phyloP scores from a whole-genome alignment of 1,139 yeast species.

The Saccharomyces hybrid region DNA sequence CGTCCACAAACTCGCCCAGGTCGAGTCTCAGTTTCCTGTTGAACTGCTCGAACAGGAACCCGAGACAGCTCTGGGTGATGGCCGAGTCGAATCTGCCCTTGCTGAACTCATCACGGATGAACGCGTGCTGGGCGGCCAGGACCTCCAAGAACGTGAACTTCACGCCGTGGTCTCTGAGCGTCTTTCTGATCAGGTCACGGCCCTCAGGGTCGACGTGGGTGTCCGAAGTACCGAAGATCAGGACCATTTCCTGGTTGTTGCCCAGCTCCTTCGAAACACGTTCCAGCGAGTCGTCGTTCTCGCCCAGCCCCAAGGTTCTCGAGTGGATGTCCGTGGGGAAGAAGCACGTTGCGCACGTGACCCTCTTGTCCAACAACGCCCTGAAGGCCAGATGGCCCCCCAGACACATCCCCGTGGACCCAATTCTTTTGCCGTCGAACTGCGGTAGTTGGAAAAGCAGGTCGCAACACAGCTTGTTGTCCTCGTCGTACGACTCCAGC shows the following conservation, averaged over 20 bases:
- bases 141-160: slow-evolving; percentile 66
- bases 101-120: slow-evolving; percentile 67
- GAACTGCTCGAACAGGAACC: slow-evolving; percentile 62
- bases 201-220: slow-evolving; percentile 78
- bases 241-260: slow-evolving; percentile 43
- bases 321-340: slow-evolving; percentile 75
- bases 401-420: slow-evolving; percentile 82
- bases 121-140: slow-evolving; percentile 77
- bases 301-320: slow-evolving; percentile 54
- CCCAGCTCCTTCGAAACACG: slow-evolving; percentile 46
- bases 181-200: slow-evolving; percentile 58
- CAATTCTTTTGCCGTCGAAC: slow-evolving; percentile 59
- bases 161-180: slow-evolving; percentile 52
- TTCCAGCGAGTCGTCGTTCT: slow-evolving; percentile 54
- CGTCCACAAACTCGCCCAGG: slow-evolving; percentile 54
- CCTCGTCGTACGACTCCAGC: slow-evolving; percentile 68
- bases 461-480: slow-evolving; percentile 55
- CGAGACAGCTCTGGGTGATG: slow-evolving; percentile 58
- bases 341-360: slow-evolving; percentile 63
- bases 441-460: slow-evolving; percentile 50
- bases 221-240: slow-evolving; percentile 73
- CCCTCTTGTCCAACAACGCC: slow-evolving; percentile 58
- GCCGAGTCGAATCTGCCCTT: slow-evolving; percentile 79
- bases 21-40: slow-evolving; percentile 60
- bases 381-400: slow-evolving; percentile 81